Percentiles rank a stretch among this genome's conserved stretches.
These are phyloP conservation scores for Rhodotorula taiwanensis DNA, from an alignment of 768 basidiomycete species.

Conservation along the genomic window DNA sequence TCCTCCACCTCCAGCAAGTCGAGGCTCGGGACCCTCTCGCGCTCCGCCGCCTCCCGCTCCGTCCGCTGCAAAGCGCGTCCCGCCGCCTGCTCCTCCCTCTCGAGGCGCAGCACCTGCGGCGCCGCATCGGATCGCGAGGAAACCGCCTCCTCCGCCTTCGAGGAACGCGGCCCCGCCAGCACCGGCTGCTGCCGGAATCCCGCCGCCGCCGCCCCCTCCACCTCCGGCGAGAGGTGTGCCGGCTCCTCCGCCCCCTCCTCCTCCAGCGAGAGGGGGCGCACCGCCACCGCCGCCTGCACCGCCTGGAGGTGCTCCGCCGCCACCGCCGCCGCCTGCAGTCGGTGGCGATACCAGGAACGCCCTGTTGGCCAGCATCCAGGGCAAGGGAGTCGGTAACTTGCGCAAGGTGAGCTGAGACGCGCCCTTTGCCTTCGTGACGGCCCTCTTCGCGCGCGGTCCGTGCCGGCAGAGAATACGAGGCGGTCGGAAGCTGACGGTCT, in stretches of 20 bases:
- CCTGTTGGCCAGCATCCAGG: slow-evolving; percentile 73
- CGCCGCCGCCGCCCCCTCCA: too few relatives aligned
- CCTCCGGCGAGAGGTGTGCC: slow-evolving; percentile 38
- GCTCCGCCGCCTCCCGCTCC: slow-evolving; percentile 17
- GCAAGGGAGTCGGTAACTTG: slow-evolving; percentile 65
- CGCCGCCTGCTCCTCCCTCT: background rate
- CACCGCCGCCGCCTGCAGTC: slow-evolving; percentile 41
- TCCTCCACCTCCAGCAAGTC: slow-evolving; percentile 42
- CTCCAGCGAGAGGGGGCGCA: too few relatives aligned
- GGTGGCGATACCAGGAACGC: slow-evolving; percentile 57
- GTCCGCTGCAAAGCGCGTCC: slow-evolving; percentile 3
- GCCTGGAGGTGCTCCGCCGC: slow-evolving; percentile 31
- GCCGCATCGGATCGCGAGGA: background rate
- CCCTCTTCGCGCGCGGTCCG: too few relatives aligned
- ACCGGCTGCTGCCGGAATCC: background rate
- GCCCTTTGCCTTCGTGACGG: too few relatives aligned
- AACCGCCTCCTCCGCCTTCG: slow-evolving; percentile 7
- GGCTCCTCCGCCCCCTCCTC: too few relatives aligned
- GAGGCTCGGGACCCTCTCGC: slow-evolving; percentile 40
- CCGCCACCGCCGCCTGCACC: slow-evolving; percentile 45
- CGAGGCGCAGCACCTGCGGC: too few relatives aligned
- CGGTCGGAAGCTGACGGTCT: background rate
- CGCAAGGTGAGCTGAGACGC: slow-evolving; percentile 51
- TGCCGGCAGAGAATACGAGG: too few relatives aligned
- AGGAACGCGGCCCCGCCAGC: slow-evolving; percentile 44